Conservation (phyloP, 2,329 filamentous ascomycete species). For the Colletotrichum neosansevieriae region DNA sequence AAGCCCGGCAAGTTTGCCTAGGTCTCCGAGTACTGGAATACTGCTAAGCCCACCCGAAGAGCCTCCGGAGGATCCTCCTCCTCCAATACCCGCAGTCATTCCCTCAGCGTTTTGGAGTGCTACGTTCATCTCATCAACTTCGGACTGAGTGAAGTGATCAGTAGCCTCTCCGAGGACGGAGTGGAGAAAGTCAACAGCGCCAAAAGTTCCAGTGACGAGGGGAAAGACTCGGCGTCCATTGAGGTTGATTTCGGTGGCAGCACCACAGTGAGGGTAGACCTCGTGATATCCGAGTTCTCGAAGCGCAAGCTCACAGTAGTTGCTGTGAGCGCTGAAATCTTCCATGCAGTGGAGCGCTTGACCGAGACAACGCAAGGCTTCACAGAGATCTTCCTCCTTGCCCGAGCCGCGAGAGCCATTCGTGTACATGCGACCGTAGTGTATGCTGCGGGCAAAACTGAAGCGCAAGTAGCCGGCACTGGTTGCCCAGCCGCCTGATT, state of each 20-base stretch:
- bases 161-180: slow-evolving; percentile 80
- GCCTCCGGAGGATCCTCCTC: slow-evolving; percentile 43
- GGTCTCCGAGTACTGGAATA: slow-evolving; percentile 13
- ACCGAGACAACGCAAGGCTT: slow-evolving; percentile 81
- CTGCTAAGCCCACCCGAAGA: slow-evolving; percentile 45
- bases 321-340: slow-evolving; percentile 84
- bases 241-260: slow-evolving; percentile 72
- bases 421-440: slow-evolving; percentile 82
- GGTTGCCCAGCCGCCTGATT: slow-evolving; percentile 87
- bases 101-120: slow-evolving; percentile 78
- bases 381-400: slow-evolving; percentile 82
- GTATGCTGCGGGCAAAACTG: slow-evolving; percentile 79
- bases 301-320: slow-evolving; percentile 83
- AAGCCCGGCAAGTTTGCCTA: slow-evolving; percentile 39
- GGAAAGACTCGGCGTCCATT: slow-evolving; percentile 77
- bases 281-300: slow-evolving; percentile 76
- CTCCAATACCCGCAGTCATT: slow-evolving; percentile 49
- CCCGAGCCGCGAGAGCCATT: slow-evolving; percentile 71
- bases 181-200: slow-evolving; percentile 86
- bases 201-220: slow-evolving; percentile 81
- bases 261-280: slow-evolving; percentile 82
- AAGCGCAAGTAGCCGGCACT: slow-evolving; percentile 86
- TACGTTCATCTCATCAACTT: slow-evolving; percentile 83
- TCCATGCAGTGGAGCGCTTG: slow-evolving; percentile 83
- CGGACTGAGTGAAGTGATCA: slow-evolving; percentile 87